Evolutionary conservation across 192 early-diverging fungal species (phyloP), one percentile per base, ranked within the genome.

Genomic region (Coemansia biformis): DNA sequence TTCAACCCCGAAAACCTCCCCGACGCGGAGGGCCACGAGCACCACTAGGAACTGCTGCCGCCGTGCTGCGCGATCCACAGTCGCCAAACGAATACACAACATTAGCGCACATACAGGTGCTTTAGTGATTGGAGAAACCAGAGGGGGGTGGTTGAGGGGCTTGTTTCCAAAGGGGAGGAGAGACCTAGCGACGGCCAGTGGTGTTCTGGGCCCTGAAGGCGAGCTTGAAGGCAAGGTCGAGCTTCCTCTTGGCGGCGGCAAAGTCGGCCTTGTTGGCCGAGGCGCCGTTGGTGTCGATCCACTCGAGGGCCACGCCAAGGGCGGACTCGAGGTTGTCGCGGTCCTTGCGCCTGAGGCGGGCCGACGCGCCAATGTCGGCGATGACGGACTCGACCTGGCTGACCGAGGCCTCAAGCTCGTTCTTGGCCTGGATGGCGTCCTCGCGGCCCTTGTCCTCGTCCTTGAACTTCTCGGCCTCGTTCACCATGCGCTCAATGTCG

Each of bases 401-500:
- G 59, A 88, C 73, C 49, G 83, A 80, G 44, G 68, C 67, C 77
- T 89, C 88, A 49, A 91, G 79, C 47, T 86, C 82, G 77, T 89
- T 85, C 78, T 83, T 86, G 66, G 88, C 85, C 64, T 85, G 80
- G 62, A 89, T 80, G 43, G 77, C 73, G 39, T 83, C 81, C 68
- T 86, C 83, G 51, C 78, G 81, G 57, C 81, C 70, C 62, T 79
- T 76, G 72, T 90, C 88, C 56, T 82, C 76, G 54, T 86, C 82
- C 74, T 81, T 81, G 76, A 82, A 89, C 82, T 87, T 80, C 77
- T 92, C 89, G 53, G 93, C 91, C 50, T 94, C 93, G 31, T 58
- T 50, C 51, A 96, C 80, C 90, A 96, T 94, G 63, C 89, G 85
- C 61, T 94, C 88, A 56, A 96, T 92, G 61, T 96, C 93, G 47